Base-by-base conservation (phyloP, 2,329 filamentous ascomycete genomes). In the Fusarium avenaceum region DNA sequence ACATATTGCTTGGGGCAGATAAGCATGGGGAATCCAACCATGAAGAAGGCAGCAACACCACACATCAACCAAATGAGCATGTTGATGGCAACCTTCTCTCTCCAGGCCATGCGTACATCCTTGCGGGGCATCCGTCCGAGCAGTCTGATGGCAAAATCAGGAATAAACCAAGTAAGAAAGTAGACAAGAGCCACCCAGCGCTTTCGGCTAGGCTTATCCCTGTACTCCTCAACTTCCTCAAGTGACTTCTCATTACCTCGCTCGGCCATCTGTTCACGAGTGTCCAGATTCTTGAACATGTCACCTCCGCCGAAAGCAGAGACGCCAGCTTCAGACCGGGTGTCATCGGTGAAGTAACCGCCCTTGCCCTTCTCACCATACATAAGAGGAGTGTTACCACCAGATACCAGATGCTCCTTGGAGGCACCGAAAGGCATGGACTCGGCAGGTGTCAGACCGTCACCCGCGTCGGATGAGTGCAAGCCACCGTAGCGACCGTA, bases 31-130 rank as follows among this genome's bases (percentile, higher is more conserved):
- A 99, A 96, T 56, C 90, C 86, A 63, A 98, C 86, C 75, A 98
- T 93, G 84, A 99, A 92, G 83, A 99, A 99, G 57, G 91, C 87
- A 28, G 92, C 89, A 48, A 92, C 80, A 17, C 82, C 83, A 80
- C 95, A 98, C 76, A 86, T 88, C 58, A 95, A 82, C 96, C 96
- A 99, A 77, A 99, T 99, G 76, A 98, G 86, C 78, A 99, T 85
- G 83, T 99, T 99, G 85, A 99, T 99, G 54, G 96, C 95, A 61
- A 99, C 79, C 84, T 99, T 99, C 79, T 99, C 96, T 76, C 96
- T 87, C 96, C 96, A 99, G 1, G 96, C 96, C 77, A 92, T 86
- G 24, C 94, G 92, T 10, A 99, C 89, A 78, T 99, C 96, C 77
- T 96, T 96, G 64, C 96, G 92, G 62, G 91, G 87, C 91, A 97